Evolutionary conservation across 2,329 filamentous ascomycete species (phyloP), one percentile per base, ranked within the genome.

Genomic region (Xylariaceae sp.): DNA sequence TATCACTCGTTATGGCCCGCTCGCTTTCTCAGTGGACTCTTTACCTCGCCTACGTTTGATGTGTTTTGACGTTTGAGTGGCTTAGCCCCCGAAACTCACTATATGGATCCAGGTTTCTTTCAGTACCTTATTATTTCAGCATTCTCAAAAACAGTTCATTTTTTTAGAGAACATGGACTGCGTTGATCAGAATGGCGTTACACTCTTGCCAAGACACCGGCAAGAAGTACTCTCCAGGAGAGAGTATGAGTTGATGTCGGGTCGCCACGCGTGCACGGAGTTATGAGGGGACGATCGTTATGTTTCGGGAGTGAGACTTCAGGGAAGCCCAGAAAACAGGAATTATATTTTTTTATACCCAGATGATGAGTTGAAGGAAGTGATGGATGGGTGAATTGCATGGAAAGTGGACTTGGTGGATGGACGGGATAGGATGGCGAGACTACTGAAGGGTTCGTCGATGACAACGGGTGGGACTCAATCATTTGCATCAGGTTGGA

Each of bases 281-380:
- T 58, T 57, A 55, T 4, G 53, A 61, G 47, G 17, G 30, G 15
- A 56, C 53, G 48, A 53, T 23, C 51, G 30, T 54, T 37, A 51
- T 56, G 34, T 51, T 51, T 51, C 37, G 23, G 51, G 47, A 30
- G 53, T 55, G 51, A 45, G 51, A 23, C 53, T 52, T 55, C 34
- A 4, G n/a, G 35, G 54, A 42, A 35, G 1, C 13, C 35, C 4
- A 15, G 50, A 51, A 17, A 52, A 42, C 30, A 56, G 53, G 56
- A 52, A 52, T 52, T 51, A 56, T 56, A 57, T 57, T 51, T 58
- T 58, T 58, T 58, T 57, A 59, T 59, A 57, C 54, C 59, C 56
- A 47, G 17, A 44, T 45, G 50, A 57, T 59, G 13, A 44, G 49
- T 30, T 30, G 50, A 57, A 56, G 10, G 35, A 44, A 47, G 45